Conservation (phyloP, 2,329 filamentous ascomycete genomes). For the Aspergillus calidoustus region DNA sequence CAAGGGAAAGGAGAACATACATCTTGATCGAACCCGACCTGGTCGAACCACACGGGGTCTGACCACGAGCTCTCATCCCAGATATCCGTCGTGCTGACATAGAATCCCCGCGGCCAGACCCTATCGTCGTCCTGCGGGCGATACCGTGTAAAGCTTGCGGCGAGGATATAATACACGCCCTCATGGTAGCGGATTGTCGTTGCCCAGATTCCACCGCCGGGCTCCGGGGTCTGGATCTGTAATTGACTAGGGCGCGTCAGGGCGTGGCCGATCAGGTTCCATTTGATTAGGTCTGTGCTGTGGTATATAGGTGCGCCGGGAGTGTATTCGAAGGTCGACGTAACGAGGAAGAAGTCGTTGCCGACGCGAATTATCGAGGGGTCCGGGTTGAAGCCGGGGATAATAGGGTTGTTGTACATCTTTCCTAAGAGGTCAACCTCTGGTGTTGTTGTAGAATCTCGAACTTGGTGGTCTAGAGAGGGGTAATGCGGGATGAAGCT, state of each 20-base stretch:
- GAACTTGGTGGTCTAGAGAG: background rate
- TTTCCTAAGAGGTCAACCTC: background rate
- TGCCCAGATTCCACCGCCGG: constrained; percentile 51
- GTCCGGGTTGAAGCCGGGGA: constrained; percentile 66
- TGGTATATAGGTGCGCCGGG: constrained; percentile 66
- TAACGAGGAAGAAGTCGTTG: constrained; percentile 62
- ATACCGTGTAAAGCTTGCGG: constrained; percentile 49
- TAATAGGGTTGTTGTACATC: constrained; percentile 53
- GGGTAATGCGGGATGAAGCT: background rate
- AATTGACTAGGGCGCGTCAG: constrained; percentile 39
- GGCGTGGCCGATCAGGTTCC: constrained; percentile 44
- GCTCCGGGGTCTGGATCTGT: constrained; percentile 41
- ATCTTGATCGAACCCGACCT: constrained; percentile 60
- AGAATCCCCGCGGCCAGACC: constrained; percentile 60
- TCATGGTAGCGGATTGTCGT: constrained; percentile 53
- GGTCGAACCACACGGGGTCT: constrained; percentile 60
- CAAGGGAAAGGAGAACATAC: constrained; percentile 35
- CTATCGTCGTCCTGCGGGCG: constrained; percentile 51
- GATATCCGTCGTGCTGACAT: constrained; percentile 58
- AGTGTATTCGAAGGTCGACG: constrained; percentile 67
- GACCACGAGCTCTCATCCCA: constrained; percentile 57
- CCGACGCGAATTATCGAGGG: constrained; percentile 59
- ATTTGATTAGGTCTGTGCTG: constrained; percentile 52
- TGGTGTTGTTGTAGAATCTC: too few relatives aligned
- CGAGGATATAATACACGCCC: constrained; percentile 54